Evolutionary conservation across 257 asterid species (phyloP).

Genomic region (Euphrasia confusa): DNA sequence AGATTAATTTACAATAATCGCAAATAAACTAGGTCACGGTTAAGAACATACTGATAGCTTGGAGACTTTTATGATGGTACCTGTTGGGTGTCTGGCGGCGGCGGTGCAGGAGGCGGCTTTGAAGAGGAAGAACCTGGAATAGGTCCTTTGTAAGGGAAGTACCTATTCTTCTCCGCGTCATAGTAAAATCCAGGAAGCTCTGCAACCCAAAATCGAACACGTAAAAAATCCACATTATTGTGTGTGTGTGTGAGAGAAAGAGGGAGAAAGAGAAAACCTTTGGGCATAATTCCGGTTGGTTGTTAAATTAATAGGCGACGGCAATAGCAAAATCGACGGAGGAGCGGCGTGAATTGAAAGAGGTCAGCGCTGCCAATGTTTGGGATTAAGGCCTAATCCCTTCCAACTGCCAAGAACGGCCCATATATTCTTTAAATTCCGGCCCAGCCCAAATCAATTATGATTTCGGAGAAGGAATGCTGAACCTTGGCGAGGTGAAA

Average conservation of each 20-base stretch:
- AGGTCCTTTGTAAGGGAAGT: conserved; percentile 77
- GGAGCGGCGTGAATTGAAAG: conserved; percentile 4
- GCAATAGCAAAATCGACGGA: conserved; percentile 12
- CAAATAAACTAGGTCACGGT: neutral
- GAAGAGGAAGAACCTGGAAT: conserved; percentile 73
- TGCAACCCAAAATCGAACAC: conserved; percentile 27
- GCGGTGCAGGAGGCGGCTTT: conserved; percentile 28
- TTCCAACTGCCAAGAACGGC: neutral
- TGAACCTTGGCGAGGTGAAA: too few species aligned
- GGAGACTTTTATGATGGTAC: conserved; percentile 20
- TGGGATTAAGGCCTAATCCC: neutral
- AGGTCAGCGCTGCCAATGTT: neutral
- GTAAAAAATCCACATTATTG: neutral
- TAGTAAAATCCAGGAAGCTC: conserved; percentile 87
- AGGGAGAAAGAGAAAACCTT: conserved; percentile 28
- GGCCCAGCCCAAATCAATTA: too few species aligned
- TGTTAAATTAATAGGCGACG: neutral
- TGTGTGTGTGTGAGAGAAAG: conserved; percentile 1
- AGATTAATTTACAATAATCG: neutral
- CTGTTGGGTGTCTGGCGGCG: conserved; percentile 26
- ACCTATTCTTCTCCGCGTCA: conserved; percentile 75
- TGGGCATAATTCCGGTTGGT: conserved; percentile 31
- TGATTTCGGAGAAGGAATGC: neutral
- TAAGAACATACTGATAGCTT: neutral
- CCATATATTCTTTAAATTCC: neutral